These are phyloP conservation scores for Albugo laibachii DNA, from an alignment of 352 stramenopile genomes.

Conservation along the genomic window DNA sequence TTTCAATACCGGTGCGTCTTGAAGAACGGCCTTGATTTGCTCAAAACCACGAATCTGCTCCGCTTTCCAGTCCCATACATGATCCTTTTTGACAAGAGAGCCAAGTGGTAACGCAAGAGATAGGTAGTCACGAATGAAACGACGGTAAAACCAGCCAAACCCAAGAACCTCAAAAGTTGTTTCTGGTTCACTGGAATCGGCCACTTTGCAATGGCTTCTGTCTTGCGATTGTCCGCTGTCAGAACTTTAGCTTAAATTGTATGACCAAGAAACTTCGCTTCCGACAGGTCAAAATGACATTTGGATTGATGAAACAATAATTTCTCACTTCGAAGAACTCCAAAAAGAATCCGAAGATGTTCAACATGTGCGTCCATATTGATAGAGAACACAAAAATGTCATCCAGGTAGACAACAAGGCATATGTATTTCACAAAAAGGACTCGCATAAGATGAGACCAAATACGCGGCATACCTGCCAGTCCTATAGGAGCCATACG, in stretches of 20 bases:
- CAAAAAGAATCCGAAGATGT: conserved; percentile 9
- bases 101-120: conserved; percentile 8
- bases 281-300: conserved; percentile 8
- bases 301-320: conserved; percentile 9
- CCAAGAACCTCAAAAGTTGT: conserved; percentile 11
- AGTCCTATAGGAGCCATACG: conserved; percentile 15
- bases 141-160: conserved; percentile 12
- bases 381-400: conserved; percentile 16
- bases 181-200: conserved; percentile 4
- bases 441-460: conserved; percentile 6
- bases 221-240: conserved; percentile 10
- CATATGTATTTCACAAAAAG: conserved; percentile 15
- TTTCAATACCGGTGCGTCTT: conserved; percentile 11
- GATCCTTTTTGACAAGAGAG: conserved; percentile 10
- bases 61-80: conserved; percentile 4
- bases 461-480: conserved; percentile 1
- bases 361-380: conserved; percentile 6
- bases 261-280: conserved; percentile 13
- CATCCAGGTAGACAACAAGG: conserved; percentile 17
- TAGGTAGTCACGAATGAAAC: conserved; percentile 11
- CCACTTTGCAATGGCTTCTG: conserved; percentile 7
- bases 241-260: conserved; percentile 8
- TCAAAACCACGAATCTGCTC: conserved; percentile 6
- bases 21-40: conserved; percentile 7
- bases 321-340: conserved; percentile 8